Conservation (phyloP, 2,329 filamentous ascomycete species). For the Fusarium sp. region DNA sequence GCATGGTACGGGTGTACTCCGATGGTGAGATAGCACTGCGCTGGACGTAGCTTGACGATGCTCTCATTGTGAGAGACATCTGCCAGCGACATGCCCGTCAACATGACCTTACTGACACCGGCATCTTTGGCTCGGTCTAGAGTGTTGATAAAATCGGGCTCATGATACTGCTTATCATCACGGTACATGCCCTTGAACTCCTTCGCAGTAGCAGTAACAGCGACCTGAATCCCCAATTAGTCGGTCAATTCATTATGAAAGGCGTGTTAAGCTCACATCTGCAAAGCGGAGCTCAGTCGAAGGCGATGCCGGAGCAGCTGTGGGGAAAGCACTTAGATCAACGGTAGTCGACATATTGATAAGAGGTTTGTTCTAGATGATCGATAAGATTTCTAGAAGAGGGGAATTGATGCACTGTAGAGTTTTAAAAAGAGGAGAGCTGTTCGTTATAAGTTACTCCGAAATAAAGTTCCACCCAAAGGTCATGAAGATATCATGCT, state of each 20-base stretch:
- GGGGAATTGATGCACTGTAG: background rate
- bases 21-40: constrained; percentile 61
- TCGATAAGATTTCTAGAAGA: constrained; percentile 8
- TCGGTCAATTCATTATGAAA: background rate
- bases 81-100: constrained; percentile 57
- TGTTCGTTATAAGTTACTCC: constrained; percentile 24
- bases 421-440: constrained; percentile 22
- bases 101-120: constrained; percentile 59
- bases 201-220: constrained; percentile 57
- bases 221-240: constrained; percentile 49
- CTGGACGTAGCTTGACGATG: constrained; percentile 50
- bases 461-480: constrained; percentile 39
- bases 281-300: constrained; percentile 45
- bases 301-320: constrained; percentile 39
- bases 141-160: constrained; percentile 59
- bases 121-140: constrained; percentile 59
- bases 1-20: constrained; percentile 68
- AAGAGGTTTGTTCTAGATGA: constrained; percentile 1
- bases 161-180: constrained; percentile 63
- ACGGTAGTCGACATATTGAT: constrained; percentile 39
- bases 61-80: constrained; percentile 50
- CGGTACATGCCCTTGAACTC: constrained; percentile 67
- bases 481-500: constrained; percentile 45
- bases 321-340: constrained; percentile 45
- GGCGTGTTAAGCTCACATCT: constrained; percentile 33